Base-by-base conservation (phyloP, 1,284 basidiomycete genomes). In the Melampsora abietis-canadensis region DNA sequence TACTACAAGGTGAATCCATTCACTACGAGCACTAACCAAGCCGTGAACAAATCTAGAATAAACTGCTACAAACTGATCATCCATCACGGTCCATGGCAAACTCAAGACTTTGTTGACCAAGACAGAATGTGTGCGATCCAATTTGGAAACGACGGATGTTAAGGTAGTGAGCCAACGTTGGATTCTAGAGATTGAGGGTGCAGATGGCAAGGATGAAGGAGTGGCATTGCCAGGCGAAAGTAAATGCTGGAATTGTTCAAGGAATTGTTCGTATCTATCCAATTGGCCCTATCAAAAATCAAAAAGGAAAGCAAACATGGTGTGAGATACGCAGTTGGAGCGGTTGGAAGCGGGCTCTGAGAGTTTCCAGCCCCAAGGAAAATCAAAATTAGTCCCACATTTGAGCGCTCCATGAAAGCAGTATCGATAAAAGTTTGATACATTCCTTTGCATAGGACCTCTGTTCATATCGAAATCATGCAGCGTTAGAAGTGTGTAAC, bases 61-160 rank as follows among this genome's bases (percentile, higher is more conserved):
- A 15, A 88, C 87, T 82, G 89, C 90, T 68, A 93, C 92, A 78
- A 94, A 92, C 24, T 85, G 84, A 60, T 87, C 87, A 78, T 94
- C 92, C 83, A 92, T 87, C 6, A 89, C 90, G 6, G 91, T 90
- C 96, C 96, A 99, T 6, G 94, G 92, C 78, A 96, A 85, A 76
- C 86, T 87, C 74, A 97, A 85, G 76, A 98, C 89, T 37, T 92
- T 92, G 76, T 94, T 88, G 44, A 98, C 89, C 24, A 99, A 87
- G 0, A 88, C 82, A n/a, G 88, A 84, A 80, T 98, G 94, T 4
- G 87, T 85, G 51, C 89, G 86, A 82, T 94, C 88, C 70, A 97
- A 82, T 78, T 91, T 86, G 77, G 91, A 89, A 78, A 82, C 82
- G 76, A 83, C 84, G 66, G 84, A 83, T 2, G 86, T 82, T 3